A percentile compares a stretch with the other conserved stretches of the same genome.
These are phyloP conservation scores for Epichloe sylvatica DNA, from an alignment of 2,329 filamentous ascomycete species.

Conservation along the genomic window DNA sequence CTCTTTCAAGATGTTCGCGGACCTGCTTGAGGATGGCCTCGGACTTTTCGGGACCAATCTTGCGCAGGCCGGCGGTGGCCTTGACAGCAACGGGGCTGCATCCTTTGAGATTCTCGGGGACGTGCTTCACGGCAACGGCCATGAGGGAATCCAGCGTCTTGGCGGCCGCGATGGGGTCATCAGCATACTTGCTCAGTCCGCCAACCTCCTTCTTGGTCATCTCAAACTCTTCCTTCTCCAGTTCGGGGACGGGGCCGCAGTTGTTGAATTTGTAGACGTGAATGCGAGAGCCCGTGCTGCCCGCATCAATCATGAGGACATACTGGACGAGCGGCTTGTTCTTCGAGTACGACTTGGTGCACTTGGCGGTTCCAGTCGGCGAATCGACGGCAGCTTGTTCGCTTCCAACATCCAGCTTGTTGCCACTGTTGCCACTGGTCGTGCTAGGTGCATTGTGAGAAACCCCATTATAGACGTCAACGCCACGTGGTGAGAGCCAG, in stretches of 20 bases:
- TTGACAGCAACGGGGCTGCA: conserved; percentile 96
- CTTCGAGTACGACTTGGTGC: conserved; percentile 68
- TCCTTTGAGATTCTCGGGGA: conserved; percentile 78
- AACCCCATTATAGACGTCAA: conserved; percentile 35
- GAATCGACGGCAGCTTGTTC: conserved; percentile 41
- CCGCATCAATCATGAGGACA: conserved; percentile 96
- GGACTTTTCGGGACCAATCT: conserved; percentile 70
- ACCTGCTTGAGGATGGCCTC: conserved; percentile 77
- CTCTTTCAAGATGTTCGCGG: conserved; percentile 65
- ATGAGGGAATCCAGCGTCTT: conserved; percentile 79
- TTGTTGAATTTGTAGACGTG: conserved; percentile 99
- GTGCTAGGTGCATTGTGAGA: conserved; percentile 1
- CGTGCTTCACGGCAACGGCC: conserved; percentile 67
- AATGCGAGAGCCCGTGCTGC: conserved; percentile 93
- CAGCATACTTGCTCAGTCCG: conserved; percentile 73
- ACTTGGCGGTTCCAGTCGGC: conserved; percentile 56
- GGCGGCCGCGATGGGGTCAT: conserved; percentile 76
- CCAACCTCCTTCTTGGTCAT: conserved; percentile 80
- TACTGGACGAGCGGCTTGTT: conserved; percentile 94
- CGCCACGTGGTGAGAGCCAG: conserved; percentile 46
- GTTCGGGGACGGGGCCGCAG: conserved; percentile 85
- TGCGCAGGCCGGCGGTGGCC: conserved; percentile 83
- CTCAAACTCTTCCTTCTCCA: conserved; percentile 85
- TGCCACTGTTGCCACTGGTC: background rate
- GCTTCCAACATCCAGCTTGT: conserved; percentile 20